phyloP scores from a whole-genome alignment of 2,329 filamentous ascomycete species.

The Dactylonectria estremocensis region DNA sequence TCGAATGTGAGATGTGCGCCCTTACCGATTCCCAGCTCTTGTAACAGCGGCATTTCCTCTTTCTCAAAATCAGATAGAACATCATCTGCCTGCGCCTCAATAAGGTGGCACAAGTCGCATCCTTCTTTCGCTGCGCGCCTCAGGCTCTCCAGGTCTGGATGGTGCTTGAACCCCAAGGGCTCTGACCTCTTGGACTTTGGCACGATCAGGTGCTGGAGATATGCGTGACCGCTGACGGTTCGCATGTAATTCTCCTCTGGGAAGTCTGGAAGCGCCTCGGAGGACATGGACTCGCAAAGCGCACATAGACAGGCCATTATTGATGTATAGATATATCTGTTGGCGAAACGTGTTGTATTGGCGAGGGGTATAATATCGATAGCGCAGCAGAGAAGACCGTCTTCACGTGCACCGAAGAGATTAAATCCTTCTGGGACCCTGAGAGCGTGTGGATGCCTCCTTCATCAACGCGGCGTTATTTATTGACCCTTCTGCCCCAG shows the following conservation, averaged over 20 bases:
- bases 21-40: neutral
- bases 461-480: too few species aligned
- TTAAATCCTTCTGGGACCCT: too few species aligned
- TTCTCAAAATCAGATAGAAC: conserved; percentile 1
- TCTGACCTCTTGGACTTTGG: neutral
- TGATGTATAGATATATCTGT: too few species aligned
- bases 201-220: neutral
- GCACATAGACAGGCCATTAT: neutral
- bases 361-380: too few species aligned
- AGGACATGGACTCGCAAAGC: neutral
- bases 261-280: neutral
- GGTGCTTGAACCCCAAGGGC: neutral
- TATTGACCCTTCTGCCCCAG: too few species aligned
- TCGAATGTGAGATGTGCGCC: conserved; percentile 4
- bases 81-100: neutral
- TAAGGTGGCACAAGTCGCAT: neutral
- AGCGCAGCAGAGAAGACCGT: too few species aligned
- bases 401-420: too few species aligned
- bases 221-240: neutral
- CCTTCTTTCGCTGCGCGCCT: neutral
- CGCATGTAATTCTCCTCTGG: neutral
- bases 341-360: too few species aligned
- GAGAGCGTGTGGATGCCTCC: too few species aligned
- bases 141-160: neutral
- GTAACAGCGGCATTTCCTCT: neutral